A percentile compares a stretch with the other conserved stretches of the same genome.
Evolutionary conservation across 2,329 filamentous ascomycete genomes (phyloP).

Genomic region (Neofusicoccum laricinum): DNA sequence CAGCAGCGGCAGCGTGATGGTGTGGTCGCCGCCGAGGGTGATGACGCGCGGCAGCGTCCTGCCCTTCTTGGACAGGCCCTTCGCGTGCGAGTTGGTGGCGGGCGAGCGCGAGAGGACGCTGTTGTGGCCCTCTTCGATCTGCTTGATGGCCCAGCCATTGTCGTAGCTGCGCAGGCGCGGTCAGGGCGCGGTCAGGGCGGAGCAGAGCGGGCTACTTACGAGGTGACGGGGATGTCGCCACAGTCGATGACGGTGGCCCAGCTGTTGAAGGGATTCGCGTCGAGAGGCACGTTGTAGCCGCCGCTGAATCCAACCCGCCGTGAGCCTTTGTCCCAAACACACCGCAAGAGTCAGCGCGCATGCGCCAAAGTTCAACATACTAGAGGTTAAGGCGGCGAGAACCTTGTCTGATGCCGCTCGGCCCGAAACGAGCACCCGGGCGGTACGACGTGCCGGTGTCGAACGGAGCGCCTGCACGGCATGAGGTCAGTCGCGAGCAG

Average conservation of each 20-base stretch:
- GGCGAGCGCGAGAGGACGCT: constrained; percentile 69
- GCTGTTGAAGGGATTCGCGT: constrained; percentile 75
- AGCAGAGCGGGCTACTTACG: constrained; percentile 52
- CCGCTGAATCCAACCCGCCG: constrained; percentile 61
- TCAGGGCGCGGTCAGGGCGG: neutral
- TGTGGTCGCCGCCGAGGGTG: constrained; percentile 65
- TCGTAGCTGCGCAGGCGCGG: constrained; percentile 59
- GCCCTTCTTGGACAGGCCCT: constrained; percentile 67
- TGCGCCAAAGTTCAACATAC: constrained; percentile 50
- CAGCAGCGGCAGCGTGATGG: constrained; percentile 57
- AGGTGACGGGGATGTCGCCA: constrained; percentile 81
- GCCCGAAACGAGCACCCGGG: constrained; percentile 79
- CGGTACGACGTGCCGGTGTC: constrained; percentile 84
- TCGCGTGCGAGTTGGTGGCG: constrained; percentile 63
- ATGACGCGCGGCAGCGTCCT: constrained; percentile 79
- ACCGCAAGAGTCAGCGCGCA: constrained; percentile 5
- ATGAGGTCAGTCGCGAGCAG: neutral
- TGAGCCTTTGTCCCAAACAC: constrained; percentile 41
- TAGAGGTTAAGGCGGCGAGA: constrained; percentile 83
- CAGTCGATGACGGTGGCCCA: constrained; percentile 81
- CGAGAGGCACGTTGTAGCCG: constrained; percentile 80
- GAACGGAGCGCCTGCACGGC: constrained; percentile 69
- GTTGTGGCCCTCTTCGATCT: constrained; percentile 84
- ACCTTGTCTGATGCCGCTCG: constrained; percentile 81
- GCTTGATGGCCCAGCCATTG: constrained; percentile 75